Percentiles rank a stretch among this genome's conserved stretches.
These are phyloP conservation scores for Phytophthora tubulina DNA, from an alignment of 352 stramenopile species.

Conservation along the genomic window DNA sequence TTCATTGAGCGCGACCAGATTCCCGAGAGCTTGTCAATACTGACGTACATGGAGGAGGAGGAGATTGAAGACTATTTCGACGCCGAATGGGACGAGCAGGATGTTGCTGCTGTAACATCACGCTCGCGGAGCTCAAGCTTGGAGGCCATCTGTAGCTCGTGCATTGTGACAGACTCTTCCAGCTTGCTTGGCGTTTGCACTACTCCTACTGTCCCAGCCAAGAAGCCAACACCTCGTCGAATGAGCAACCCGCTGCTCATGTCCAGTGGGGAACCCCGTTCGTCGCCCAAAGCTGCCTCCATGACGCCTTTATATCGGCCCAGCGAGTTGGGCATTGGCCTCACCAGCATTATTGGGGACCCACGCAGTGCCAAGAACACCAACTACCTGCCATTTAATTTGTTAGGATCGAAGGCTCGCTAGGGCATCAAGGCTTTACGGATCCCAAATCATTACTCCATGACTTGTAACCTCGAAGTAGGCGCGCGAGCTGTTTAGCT, in stretches of 20 bases:
- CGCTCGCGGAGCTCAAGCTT: slow-evolving; percentile 9
- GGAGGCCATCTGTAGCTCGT: slow-evolving; percentile 27
- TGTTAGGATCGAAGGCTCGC: not conserved
- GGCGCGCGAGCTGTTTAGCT: no score
- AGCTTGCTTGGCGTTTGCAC: slow-evolving; percentile 32
- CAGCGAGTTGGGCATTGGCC: slow-evolving; percentile 30
- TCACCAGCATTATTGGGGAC: slow-evolving; percentile 18
- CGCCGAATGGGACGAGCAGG: slow-evolving; percentile 29
- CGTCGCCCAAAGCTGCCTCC: slow-evolving; percentile 6
- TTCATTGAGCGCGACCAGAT: slow-evolving; percentile 33
- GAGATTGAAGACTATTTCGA: slow-evolving; percentile 33
- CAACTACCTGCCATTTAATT: not conserved
- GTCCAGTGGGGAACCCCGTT: not conserved
- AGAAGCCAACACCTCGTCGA: slow-evolving; percentile 11
- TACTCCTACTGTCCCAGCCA: slow-evolving; percentile 11
- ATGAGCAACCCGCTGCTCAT: slow-evolving; percentile 14
- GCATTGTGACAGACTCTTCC: not conserved
- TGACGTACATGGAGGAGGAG: slow-evolving; percentile 37
- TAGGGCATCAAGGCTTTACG: no score
- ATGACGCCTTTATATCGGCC: slow-evolving; percentile 28
- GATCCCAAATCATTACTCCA: no score
- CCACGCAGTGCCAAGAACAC: slow-evolving; percentile 1
- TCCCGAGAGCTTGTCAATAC: slow-evolving; percentile 32
- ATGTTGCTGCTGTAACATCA: not conserved
- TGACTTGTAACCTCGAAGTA: no score